Conservation (phyloP, 306 rosid genomes). For the Boehmeria nivea region DNA sequence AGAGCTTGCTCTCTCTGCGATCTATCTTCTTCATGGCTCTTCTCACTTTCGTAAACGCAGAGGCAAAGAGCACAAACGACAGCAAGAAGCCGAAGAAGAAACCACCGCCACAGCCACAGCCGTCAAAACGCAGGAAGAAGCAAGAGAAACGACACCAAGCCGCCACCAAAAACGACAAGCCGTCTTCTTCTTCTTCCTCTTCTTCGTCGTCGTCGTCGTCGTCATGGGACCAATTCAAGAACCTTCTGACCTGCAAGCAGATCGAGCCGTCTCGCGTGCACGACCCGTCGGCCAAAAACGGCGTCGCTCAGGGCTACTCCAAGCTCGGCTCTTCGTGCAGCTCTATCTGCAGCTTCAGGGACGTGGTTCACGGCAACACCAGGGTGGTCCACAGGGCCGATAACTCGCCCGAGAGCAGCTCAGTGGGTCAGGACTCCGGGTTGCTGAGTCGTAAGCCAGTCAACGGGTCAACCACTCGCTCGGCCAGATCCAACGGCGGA, state of each 20-base stretch:
- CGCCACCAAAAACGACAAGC: neutral
- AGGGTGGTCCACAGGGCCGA: constrained; percentile 77
- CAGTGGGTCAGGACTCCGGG: constrained; percentile 62
- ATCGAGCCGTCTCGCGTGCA: constrained; percentile 71
- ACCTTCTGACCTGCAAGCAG: constrained; percentile 77
- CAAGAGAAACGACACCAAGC: constrained; percentile 12
- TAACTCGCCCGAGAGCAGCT: constrained; percentile 87
- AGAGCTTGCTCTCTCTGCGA: neutral
- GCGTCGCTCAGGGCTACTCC: constrained; percentile 32
- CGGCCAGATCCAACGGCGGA: constrained; percentile 47
- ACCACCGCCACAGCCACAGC: neutral
- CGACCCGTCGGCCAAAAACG: constrained; percentile 55
- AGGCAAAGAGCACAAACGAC: constrained; percentile 30
- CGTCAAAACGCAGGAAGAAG: constrained; percentile 30
- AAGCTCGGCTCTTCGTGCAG: constrained; percentile 84
- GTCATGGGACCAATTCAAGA: constrained; percentile 95
- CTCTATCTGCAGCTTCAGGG: constrained; percentile 87
- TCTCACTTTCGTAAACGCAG: constrained; percentile 38
- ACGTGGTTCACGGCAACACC: constrained; percentile 78
- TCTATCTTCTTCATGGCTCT: constrained; percentile 48
- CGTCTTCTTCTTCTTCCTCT: constrained; percentile 21
- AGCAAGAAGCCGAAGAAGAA: constrained; percentile 16
- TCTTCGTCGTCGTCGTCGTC: constrained; percentile 31
- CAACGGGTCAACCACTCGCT: constrained; percentile 22
- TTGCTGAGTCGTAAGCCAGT: constrained; percentile 44